Evolutionary conservation across 345 rosid species (phyloP).

Genomic region (Euphorbia tirucalli): DNA sequence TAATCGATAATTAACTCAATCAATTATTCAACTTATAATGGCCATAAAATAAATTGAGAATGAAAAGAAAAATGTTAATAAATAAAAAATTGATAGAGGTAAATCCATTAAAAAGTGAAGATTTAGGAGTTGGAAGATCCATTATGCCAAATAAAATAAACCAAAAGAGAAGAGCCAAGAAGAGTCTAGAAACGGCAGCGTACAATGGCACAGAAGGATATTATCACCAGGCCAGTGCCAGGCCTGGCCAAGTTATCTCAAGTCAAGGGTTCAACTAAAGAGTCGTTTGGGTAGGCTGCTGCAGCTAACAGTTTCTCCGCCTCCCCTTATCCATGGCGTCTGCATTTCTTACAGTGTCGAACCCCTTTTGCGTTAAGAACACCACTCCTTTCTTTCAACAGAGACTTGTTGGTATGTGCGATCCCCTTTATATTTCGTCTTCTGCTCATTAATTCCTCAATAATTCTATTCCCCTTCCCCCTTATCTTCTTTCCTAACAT

Average conservation of each 20-base stretch:
- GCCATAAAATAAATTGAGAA: no score
- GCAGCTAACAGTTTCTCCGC: neutral
- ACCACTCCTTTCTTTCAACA: constrained; percentile 27
- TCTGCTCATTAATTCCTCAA: neutral
- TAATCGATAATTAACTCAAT: no score
- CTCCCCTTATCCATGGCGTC: constrained; percentile 49
- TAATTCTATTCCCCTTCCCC: no score
- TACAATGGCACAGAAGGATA: no score
- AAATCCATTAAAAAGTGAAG: no score
- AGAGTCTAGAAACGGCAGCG: no score
- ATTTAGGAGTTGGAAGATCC: no score
- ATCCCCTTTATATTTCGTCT: neutral
- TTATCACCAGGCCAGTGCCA: no score
- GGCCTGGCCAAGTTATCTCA: no score
- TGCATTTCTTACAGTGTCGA: constrained; percentile 47
- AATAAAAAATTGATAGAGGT: no score
- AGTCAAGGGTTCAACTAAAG: neutral
- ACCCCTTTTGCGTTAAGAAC: constrained; percentile 37
- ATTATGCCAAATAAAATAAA: neutral
- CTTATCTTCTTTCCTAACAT: neutral
- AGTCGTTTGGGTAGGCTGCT: neutral
- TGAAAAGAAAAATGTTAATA: no score
- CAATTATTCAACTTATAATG: no score
- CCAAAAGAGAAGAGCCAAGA: neutral
- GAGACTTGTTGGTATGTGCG: constrained; percentile 36